A percentile compares a stretch with the other conserved stretches of the same genome.
Conservation (phyloP, 2,329 filamentous ascomycete genomes). For the Aspergillus transmontanensis region DNA sequence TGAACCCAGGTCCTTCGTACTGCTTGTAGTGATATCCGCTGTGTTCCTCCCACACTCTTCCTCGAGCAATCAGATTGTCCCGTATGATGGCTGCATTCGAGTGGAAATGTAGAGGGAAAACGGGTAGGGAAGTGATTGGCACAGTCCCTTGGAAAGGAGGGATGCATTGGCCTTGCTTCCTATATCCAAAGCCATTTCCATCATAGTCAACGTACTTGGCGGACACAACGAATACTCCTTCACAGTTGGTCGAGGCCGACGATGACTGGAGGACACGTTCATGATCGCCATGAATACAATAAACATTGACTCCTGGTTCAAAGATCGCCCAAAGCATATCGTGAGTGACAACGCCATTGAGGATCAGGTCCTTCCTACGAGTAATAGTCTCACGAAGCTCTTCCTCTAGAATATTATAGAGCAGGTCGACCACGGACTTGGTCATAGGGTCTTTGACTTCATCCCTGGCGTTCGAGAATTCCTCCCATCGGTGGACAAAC, state of each 20-base stretch:
- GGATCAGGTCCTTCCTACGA: slow-evolving; percentile 54
- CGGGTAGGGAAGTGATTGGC: slow-evolving; percentile 44
- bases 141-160: slow-evolving; percentile 37
- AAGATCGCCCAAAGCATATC: slow-evolving; percentile 49
- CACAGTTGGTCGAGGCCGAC: not conserved
- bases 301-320: slow-evolving; percentile 29
- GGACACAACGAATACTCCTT: slow-evolving; percentile 9
- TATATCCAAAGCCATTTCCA: slow-evolving; percentile 23
- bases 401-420: slow-evolving; percentile 52
- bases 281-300: slow-evolving; percentile 8
- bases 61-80: slow-evolving; percentile 47
- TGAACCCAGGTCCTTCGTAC: slow-evolving; percentile 50
- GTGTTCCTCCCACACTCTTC: slow-evolving; percentile 49
- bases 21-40: slow-evolving; percentile 54
- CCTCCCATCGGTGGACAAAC: slow-evolving; percentile 67
- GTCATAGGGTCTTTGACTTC: slow-evolving; percentile 48
- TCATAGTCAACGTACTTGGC: slow-evolving; percentile 24
- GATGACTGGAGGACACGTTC: slow-evolving; percentile 16
- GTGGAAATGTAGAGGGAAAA: slow-evolving; percentile 51
- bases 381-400: slow-evolving; percentile 57
- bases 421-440: slow-evolving; percentile 51
- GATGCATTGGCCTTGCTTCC: slow-evolving; percentile 4
- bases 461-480: slow-evolving; percentile 47
- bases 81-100: slow-evolving; percentile 41
- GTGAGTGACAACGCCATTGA: slow-evolving; percentile 57